phyloP scores from a whole-genome alignment of 768 basidiomycete genomes.

The Suillus tomentosus region DNA sequence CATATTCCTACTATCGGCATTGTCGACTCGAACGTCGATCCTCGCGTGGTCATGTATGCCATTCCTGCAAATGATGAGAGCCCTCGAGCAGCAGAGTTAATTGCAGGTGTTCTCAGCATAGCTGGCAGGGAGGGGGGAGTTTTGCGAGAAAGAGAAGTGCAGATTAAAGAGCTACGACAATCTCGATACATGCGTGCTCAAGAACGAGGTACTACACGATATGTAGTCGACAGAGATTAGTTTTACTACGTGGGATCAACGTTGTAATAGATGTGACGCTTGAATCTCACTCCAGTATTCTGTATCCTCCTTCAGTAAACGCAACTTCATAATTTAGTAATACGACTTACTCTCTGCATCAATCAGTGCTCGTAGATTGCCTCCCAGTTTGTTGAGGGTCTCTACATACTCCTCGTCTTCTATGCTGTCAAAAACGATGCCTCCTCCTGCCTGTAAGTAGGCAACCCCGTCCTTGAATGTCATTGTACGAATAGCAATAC shows the following conservation, averaged over 20 bases:
- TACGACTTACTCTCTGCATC: conserved; percentile 78
- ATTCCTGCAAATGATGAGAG: conserved; percentile 99
- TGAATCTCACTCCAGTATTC: conserved; percentile 75
- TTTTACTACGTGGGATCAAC: conserved; percentile 15
- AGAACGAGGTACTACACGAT: conserved; percentile 7
- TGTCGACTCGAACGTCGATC: conserved; percentile 94
- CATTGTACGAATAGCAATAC: conserved; percentile 99
- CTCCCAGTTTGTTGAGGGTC: conserved; percentile 91
- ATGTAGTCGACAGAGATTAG: background rate
- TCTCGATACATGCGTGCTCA: conserved; percentile 8
- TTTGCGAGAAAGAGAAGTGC: conserved; percentile 38
- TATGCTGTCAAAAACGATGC: conserved; percentile 95
- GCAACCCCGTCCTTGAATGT: conserved; percentile 90
- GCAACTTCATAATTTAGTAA: conserved; percentile 7
- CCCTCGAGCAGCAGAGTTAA: conserved; percentile 84
- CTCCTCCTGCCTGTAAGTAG: conserved; percentile 95
- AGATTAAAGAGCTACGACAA: conserved; percentile 18
- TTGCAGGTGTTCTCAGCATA: conserved; percentile 87
- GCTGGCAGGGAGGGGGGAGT: conserved; percentile 79
- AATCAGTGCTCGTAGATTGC: conserved; percentile 84
- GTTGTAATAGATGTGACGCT: conserved; percentile 37
- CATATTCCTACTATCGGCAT: conserved; percentile 94
- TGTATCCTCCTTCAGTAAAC: conserved; percentile 35
- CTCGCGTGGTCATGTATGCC: conserved; percentile 94
- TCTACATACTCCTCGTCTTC: conserved; percentile 98